A percentile compares a stretch with the other conserved stretches of the same genome.
Evolutionary conservation across 306 rosid species (phyloP).

Genomic region (Vigna angularis): DNA sequence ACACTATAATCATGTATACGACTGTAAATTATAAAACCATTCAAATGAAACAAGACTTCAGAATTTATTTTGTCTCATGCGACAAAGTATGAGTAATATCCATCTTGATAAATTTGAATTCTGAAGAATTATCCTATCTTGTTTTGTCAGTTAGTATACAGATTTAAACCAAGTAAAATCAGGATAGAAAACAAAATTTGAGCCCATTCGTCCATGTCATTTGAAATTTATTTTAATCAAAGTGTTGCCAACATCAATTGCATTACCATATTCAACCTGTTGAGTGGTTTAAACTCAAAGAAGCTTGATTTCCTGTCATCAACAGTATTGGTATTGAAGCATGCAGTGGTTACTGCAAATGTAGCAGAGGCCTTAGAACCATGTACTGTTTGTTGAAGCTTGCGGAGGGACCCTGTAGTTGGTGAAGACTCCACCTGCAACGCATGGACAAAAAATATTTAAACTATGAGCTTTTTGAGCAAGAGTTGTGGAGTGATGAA

Average conservation of each 20-base stretch:
- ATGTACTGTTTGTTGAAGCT: slow-evolving; percentile 65
- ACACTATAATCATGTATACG: neutral
- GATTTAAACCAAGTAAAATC: slow-evolving; percentile 19
- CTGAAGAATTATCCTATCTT: slow-evolving; percentile 15
- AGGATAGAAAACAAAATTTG: slow-evolving; percentile 9
- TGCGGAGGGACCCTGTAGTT: slow-evolving; percentile 84
- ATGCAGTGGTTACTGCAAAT: slow-evolving; percentile 60
- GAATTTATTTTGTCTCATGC: slow-evolving; percentile 23
- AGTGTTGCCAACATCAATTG: slow-evolving; percentile 37
- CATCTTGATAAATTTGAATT: slow-evolving; percentile 10
- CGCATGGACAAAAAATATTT: slow-evolving; percentile 27
- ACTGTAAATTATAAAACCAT: neutral
- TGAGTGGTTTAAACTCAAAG: slow-evolving; percentile 79
- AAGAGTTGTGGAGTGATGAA: slow-evolving; percentile 38
- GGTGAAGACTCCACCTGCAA: slow-evolving; percentile 98
- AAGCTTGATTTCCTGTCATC: slow-evolving; percentile 65
- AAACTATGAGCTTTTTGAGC: slow-evolving; percentile 35
- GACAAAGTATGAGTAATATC: neutral
- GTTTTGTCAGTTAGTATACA: slow-evolving; percentile 5
- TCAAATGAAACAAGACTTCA: slow-evolving; percentile 7
- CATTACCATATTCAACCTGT: slow-evolving; percentile 67
- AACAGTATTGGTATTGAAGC: slow-evolving; percentile 55
- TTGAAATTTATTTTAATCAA: slow-evolving; percentile 21
- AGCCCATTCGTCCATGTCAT: slow-evolving; percentile 4
- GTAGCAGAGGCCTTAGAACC: slow-evolving; percentile 53